A percentile compares a stretch with the other conserved stretches of the same genome.
phyloP scores from a whole-genome alignment of 139 green algal genomes.

The Edaphochlamys debaryana region DNA sequence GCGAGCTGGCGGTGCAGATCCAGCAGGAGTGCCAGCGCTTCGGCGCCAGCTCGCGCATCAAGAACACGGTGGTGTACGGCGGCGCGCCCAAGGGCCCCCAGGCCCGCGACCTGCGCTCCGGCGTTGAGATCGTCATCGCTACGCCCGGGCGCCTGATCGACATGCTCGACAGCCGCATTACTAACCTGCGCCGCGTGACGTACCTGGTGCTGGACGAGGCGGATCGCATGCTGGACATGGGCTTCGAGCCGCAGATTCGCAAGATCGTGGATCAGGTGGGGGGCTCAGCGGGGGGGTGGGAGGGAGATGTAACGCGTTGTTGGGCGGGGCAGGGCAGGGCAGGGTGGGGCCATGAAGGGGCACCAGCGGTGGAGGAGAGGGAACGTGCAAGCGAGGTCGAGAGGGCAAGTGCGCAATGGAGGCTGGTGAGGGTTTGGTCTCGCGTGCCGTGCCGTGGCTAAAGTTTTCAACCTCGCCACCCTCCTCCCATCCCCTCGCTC shows the following conservation, averaged over 20 bases:
- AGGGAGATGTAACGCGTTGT: background rate
- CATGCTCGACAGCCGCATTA: conserved; percentile 77
- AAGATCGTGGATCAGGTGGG: conserved; percentile 59
- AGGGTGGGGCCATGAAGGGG: too few species aligned
- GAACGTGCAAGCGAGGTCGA: too few species aligned
- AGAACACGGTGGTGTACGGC: conserved; percentile 87
- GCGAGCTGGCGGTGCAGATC: conserved; percentile 95
- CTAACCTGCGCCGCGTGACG: conserved; percentile 82
- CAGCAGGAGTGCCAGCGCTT: conserved; percentile 93
- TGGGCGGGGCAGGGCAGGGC: background rate
- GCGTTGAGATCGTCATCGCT: conserved; percentile 93
- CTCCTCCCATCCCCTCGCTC: too few species aligned
- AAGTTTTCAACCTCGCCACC: too few species aligned
- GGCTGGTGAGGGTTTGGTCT: too few species aligned
- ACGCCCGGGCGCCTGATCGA: conserved; percentile 92
- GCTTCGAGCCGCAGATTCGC: conserved; percentile 86
- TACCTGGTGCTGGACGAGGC: conserved; percentile 97
- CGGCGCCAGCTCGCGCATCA: conserved; percentile 84
- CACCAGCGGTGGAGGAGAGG: background rate
- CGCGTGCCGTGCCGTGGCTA: too few species aligned
- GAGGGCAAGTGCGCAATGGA: background rate
- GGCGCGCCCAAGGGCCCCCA: conserved; percentile 86
- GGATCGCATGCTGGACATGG: conserved; percentile 97
- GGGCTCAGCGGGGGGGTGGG: background rate
- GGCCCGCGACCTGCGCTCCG: conserved; percentile 61